A percentile compares a stretch with the other conserved stretches of the same genome.
Evolutionary conservation across 2,329 filamentous ascomycete species (phyloP).

Genomic region (Hypoxylon sp.): DNA sequence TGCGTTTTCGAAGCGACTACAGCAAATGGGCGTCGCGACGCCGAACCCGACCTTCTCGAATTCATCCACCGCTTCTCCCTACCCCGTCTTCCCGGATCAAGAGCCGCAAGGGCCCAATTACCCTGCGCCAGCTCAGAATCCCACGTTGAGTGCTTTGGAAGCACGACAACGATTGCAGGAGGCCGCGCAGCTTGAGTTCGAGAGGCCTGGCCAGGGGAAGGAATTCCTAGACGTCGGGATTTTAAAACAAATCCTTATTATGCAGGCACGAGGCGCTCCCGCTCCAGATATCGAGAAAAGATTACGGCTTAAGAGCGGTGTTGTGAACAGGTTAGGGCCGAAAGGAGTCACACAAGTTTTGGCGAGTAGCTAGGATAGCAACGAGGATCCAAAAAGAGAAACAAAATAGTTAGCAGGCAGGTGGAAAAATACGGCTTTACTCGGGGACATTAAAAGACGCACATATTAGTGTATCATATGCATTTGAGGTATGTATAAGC

Average conservation of each 20-base stretch:
- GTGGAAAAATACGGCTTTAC: neutral
- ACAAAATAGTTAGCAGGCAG: neutral
- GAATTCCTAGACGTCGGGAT: conserved; percentile 64
- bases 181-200: conserved; percentile 60
- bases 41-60: conserved; percentile 67
- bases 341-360: conserved; percentile 57
- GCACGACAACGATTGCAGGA: conserved; percentile 61
- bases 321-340: conserved; percentile 61
- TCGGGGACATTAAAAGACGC: neutral
- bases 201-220: conserved; percentile 57
- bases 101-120: conserved; percentile 37
- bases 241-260: conserved; percentile 60
- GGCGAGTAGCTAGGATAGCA: conserved; percentile 4
- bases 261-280: conserved; percentile 58
- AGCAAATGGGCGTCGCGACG: conserved; percentile 67
- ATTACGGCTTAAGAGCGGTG: conserved; percentile 60
- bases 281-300: conserved; percentile 61
- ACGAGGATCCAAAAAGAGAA: neutral
- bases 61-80: conserved; percentile 60
- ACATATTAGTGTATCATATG: conserved; percentile 28
- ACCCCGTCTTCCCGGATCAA: conserved; percentile 25
- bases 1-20: conserved; percentile 66
- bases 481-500: conserved; percentile 40
- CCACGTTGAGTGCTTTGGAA: conserved; percentile 64
- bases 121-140: conserved; percentile 54